Percentiles rank a stretch among this genome's conserved stretches.
Evolutionary conservation across 176 grass and related monocot genomes (phyloP).

Genomic region (Aegilops tauschii): DNA sequence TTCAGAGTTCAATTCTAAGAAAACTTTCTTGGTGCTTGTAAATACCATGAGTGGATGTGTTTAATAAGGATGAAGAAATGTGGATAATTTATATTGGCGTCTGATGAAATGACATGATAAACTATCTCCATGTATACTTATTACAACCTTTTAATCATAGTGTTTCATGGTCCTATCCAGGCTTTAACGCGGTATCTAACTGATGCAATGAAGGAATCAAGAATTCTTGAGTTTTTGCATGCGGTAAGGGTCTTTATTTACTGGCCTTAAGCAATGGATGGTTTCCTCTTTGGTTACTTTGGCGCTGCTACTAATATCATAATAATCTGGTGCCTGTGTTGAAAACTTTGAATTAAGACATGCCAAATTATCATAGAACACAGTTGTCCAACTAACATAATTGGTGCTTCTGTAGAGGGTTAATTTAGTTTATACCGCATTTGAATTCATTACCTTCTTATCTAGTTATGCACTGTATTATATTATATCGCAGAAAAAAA

Average conservation of each 20-base stretch:
- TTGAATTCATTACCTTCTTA: neutral
- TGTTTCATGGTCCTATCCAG: constrained; percentile 41
- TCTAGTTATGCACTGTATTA: neutral
- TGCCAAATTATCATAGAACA: constrained; percentile 10
- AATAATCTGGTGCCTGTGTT: neutral
- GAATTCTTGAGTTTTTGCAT: constrained; percentile 67
- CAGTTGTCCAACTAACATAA: neutral
- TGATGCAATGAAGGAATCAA: constrained; percentile 78
- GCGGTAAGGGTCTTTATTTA: constrained; percentile 42
- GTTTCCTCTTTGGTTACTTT: neutral
- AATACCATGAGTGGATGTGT: neutral
- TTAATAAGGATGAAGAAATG: constrained; percentile 13
- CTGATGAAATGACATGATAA: neutral
- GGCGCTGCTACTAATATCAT: neutral
- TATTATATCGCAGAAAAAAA: too few relatives aligned
- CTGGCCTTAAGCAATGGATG: constrained; percentile 8
- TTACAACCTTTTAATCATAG: constrained; percentile 13
- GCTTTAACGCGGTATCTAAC: constrained; percentile 61
- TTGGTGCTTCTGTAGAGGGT: neutral
- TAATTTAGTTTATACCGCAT: neutral
- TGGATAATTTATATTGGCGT: neutral
- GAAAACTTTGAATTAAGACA: neutral
- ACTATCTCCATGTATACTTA: neutral
- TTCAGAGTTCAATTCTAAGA: neutral
- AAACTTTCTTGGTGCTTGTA: neutral